Evolutionary conservation across 352 stramenopile species (phyloP).

Genomic region (Globisporangium splendens): DNA sequence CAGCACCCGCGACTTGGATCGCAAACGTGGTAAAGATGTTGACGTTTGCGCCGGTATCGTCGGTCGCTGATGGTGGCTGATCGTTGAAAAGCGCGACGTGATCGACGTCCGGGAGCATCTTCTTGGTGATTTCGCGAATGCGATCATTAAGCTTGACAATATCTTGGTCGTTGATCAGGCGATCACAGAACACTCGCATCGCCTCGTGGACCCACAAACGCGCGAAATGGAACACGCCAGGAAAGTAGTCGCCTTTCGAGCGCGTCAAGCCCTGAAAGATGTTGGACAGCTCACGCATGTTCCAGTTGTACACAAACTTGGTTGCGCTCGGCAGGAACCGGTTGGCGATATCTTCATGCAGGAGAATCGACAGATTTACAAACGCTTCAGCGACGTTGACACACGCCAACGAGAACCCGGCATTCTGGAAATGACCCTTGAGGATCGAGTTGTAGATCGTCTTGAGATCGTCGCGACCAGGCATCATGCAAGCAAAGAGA

Average conservation of each 20-base stretch:
- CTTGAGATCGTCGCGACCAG: slow-evolving; percentile 91
- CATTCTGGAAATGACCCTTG: slow-evolving; percentile 90
- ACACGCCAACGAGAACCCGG: slow-evolving; percentile 62
- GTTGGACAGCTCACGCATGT: slow-evolving; percentile 96
- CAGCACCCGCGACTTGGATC: slow-evolving; percentile 52
- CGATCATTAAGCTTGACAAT: slow-evolving; percentile 91
- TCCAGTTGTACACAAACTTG: slow-evolving; percentile 99
- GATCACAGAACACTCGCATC: slow-evolving; percentile 96
- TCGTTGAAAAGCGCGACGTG: slow-evolving; percentile 84
- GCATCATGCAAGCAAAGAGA: slow-evolving; percentile 95
- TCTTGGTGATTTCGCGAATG: slow-evolving; percentile 92
- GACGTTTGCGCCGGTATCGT: slow-evolving; percentile 35
- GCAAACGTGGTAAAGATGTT: slow-evolving; percentile 97
- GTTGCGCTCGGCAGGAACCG: slow-evolving; percentile 95
- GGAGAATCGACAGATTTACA: slow-evolving; percentile 87
- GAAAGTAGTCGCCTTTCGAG: slow-evolving; percentile 92
- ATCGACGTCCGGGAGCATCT: slow-evolving; percentile 86
- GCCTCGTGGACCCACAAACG: slow-evolving; percentile 96
- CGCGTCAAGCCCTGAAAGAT: slow-evolving; percentile 95
- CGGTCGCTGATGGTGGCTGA: slow-evolving; percentile 23
- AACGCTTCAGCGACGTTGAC: slow-evolving; percentile 78
- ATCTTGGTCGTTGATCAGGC: slow-evolving; percentile 95
- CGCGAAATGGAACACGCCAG: slow-evolving; percentile 76
- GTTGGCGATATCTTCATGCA: slow-evolving; percentile 92
- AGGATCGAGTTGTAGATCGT: slow-evolving; percentile 96